Base-by-base conservation (phyloP, 371 early-diverging fungal genomes). In the Mortierella sp. region DNA sequence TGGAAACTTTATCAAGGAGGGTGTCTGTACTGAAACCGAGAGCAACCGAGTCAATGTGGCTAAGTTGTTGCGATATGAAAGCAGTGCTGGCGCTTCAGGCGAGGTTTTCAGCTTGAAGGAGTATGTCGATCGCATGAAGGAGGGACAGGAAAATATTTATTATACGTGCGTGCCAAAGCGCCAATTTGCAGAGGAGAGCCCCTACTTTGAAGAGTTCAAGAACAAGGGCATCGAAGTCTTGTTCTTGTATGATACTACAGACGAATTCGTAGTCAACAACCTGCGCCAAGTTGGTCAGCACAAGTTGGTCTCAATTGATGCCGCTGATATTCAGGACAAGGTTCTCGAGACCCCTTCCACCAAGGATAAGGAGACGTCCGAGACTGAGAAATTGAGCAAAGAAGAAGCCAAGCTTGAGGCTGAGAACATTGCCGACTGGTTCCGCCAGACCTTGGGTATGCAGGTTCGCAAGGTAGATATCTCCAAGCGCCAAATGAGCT, bases 131-230 rank as follows among this genome's bases (percentile, higher is more conserved):
- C 91, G 95, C 57, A 97, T 96, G 93, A 90, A 91, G 80, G 89
- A 93, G 58, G 93, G 90, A 22, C 99, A 98, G 85, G 94, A 97
- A 72, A 91, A 95, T 83, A 99, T 99, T 68, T 98, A 95, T 84
- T 96, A 94, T 77, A 72, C 96, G 39, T 92, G 97, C 71, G 97
- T 96, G 30, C 88, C 94, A 30, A 91, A 88, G 77, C 87, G 94
- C 62, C 88, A 93, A 59, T 93, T 93, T 66, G 93, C 95, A 12
- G 89, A 92, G 64, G 91, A 92, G 61, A 92, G 92, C 70, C 98
- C 99, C 20, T 96, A 96, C 83, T 91, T 95, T 37, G 98, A 98
- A 83, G 91, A 92, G 75, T 94, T 94, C 84, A 90, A 91, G 84
- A 86, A 90, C 83, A 91, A 90, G 66, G 91, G 87, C 58, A 83